These are phyloP conservation scores for Fusarium oligoseptatum DNA, from an alignment of 2,329 filamentous ascomycete species.

Conservation along the genomic window DNA sequence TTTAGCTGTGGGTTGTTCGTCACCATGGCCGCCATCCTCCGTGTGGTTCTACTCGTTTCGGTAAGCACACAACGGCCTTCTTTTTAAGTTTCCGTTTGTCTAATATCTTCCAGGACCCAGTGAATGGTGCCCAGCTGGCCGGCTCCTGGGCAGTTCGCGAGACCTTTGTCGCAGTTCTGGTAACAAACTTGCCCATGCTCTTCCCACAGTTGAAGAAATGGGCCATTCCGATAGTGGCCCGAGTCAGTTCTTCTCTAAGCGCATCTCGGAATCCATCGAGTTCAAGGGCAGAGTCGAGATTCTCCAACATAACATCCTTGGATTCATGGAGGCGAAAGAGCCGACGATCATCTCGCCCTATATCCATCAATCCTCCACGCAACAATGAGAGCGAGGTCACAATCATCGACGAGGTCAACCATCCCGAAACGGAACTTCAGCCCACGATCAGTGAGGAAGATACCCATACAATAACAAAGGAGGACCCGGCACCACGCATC, in stretches of 20 bases:
- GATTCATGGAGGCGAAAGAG: constrained; percentile 39
- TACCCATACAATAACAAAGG: neutral
- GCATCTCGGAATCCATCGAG: constrained; percentile 32
- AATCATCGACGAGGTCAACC: constrained; percentile 35
- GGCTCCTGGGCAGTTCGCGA: constrained; percentile 60
- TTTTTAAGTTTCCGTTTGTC: neutral
- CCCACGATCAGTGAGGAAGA: constrained; percentile 3
- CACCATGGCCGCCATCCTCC: constrained; percentile 55
- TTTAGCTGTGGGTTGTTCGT: constrained; percentile 58
- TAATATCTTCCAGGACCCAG: constrained; percentile 51
- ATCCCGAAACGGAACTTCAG: constrained; percentile 33
- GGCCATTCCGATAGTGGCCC: constrained; percentile 42
- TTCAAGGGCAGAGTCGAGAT: constrained; percentile 22
- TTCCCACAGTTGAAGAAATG: constrained; percentile 60
- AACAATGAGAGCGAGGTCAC: constrained; percentile 44
- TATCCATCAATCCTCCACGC: constrained; percentile 18
- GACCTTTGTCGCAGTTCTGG: constrained; percentile 59
- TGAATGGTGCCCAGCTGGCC: constrained; percentile 56
- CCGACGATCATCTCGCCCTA: constrained; percentile 33
- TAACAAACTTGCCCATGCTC: constrained; percentile 60
- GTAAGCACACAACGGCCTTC: constrained; percentile 28
- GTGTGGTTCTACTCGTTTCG: constrained; percentile 47
- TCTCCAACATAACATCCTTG: constrained; percentile 36
- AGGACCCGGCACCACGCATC: constrained; percentile 9
- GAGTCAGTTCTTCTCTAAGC: constrained; percentile 41